Evolutionary conservation across 495 filamentous ascomycete species (phyloP), one percentile per base, ranked within the genome.

Genomic region (Aspergillus coremiiformis): DNA sequence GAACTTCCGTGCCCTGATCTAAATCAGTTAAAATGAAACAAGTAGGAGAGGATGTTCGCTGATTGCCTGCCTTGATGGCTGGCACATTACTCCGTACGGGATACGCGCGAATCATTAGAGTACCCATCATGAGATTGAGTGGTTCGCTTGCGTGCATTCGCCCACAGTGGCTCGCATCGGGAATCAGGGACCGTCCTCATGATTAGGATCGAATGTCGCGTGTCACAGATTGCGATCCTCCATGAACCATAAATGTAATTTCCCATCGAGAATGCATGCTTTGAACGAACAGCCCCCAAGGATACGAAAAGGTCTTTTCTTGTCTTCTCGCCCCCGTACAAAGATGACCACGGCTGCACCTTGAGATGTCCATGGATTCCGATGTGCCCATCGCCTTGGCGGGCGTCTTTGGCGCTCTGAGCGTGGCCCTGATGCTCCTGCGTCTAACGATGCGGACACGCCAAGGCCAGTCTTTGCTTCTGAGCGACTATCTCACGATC

Each of bases 401-500:
- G 27, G 45, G 44, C 41, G 39, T 46, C n/a, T 46, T 53, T 39
- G 49, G 49, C 23, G 21, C 15, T 2, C 43, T 57, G 12, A 32
- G 44, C 10, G 33, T 49, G 20, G 5, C 22, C 9, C 29, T 53
- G 17, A 53, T 57, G 54, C 15, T 20, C 19, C 12, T 43, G 27
- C 49, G 54, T 6, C 45, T 57, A 20, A 44, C 30, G 21, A 21
- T 57, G 44, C 54, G 54, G 26, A 52, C 53, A 12, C 47, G 39
- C 17, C 49, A 45, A n/a, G 33, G 37, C 12, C 49, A 49, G 22
- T 9, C 24, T 35, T 53, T 57, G 23, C 20, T 39, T 7, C 44
- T 57, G 6, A 57, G 54, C 41, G 54, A 57, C 30, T 52, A 52
- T 20, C 43, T 57, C 26, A 53, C 49, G 1, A 57, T 57, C 26